phyloP scores from a whole-genome alignment of 192 early-diverging fungal genomes.

The Entomortierella parvispora region DNA sequence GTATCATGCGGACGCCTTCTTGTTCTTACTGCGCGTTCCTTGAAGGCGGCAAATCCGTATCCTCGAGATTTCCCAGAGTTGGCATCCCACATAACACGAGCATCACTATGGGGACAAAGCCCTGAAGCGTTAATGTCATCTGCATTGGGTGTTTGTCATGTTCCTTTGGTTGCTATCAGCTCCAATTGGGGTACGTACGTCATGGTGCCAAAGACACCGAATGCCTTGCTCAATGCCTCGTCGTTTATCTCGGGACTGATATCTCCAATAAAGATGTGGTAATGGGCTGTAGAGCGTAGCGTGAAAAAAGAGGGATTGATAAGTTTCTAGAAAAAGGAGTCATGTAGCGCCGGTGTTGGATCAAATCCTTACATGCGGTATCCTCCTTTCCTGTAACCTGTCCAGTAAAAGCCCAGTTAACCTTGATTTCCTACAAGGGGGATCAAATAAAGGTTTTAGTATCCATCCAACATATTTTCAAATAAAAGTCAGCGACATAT shows the following conservation, averaged over 20 bases:
- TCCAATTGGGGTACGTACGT: conserved; percentile 82
- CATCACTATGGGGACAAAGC: conserved; percentile 65
- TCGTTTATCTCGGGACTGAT: conserved; percentile 92
- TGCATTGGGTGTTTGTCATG: no score
- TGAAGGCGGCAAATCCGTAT: conserved; percentile 92
- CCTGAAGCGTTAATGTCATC: background rate
- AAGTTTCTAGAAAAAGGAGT: no score
- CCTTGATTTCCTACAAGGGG: conserved; percentile 67
- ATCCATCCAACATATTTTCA: background rate
- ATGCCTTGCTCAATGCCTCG: conserved; percentile 80
- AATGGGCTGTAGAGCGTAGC: conserved; percentile 71
- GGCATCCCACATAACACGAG: conserved; percentile 94
- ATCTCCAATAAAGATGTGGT: conserved; percentile 94
- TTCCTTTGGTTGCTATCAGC: no score
- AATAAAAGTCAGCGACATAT: conserved; percentile 1
- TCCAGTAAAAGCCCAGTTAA: conserved; percentile 74
- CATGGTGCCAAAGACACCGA: conserved; percentile 75
- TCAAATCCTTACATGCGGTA: conserved; percentile 66
- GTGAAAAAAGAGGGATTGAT: conserved; percentile 3
- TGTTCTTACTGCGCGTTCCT: conserved; percentile 76
- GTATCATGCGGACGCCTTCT: no score
- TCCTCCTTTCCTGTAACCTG: conserved; percentile 69
- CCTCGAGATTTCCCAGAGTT: conserved; percentile 90
- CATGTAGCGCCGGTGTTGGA: no score
- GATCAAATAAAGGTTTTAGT: background rate